Conservation (phyloP, 129 eudicot genomes). For the Flaveria brownii region DNA sequence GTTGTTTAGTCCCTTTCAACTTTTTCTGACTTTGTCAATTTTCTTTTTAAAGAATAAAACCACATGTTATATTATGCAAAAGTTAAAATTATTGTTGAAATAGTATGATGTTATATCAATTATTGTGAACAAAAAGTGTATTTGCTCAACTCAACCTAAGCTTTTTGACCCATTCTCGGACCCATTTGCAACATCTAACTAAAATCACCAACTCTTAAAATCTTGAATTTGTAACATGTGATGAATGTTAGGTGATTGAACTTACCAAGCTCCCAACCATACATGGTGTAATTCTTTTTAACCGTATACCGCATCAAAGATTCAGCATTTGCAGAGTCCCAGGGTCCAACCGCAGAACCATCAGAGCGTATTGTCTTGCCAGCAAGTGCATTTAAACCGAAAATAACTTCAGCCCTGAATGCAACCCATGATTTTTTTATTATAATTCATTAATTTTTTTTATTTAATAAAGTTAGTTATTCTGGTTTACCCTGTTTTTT, state of each 20-base stretch:
- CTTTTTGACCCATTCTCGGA: too few relatives aligned
- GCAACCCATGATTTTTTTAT: not conserved
- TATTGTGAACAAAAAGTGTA: too few relatives aligned
- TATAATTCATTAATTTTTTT: not conserved
- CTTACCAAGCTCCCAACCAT: slow-evolving; percentile 96
- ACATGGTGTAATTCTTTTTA: slow-evolving; percentile 56
- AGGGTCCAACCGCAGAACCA: slow-evolving; percentile 62
- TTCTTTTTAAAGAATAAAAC: not conserved
- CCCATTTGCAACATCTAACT: not conserved
- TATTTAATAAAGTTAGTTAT: not conserved
- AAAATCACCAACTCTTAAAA: not conserved
- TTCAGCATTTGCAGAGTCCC: slow-evolving; percentile 79
- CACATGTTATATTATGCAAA: not conserved
- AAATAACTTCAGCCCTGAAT: slow-evolving; percentile 68
- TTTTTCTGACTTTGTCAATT: not conserved
- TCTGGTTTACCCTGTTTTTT: slow-evolving; percentile 60
- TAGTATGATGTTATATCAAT: not conserved
- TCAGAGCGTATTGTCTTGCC: slow-evolving; percentile 50
- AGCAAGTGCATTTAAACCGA: slow-evolving; percentile 81
- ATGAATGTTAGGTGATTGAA: slow-evolving; percentile 7
- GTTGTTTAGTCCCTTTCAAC: too few relatives aligned
- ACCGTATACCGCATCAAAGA: slow-evolving; percentile 76
- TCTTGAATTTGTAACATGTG: not conserved
- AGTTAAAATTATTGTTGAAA: not conserved
- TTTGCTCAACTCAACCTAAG: too few relatives aligned